Conservation (phyloP, 768 basidiomycete genomes). For the Trametes maxima region DNA sequence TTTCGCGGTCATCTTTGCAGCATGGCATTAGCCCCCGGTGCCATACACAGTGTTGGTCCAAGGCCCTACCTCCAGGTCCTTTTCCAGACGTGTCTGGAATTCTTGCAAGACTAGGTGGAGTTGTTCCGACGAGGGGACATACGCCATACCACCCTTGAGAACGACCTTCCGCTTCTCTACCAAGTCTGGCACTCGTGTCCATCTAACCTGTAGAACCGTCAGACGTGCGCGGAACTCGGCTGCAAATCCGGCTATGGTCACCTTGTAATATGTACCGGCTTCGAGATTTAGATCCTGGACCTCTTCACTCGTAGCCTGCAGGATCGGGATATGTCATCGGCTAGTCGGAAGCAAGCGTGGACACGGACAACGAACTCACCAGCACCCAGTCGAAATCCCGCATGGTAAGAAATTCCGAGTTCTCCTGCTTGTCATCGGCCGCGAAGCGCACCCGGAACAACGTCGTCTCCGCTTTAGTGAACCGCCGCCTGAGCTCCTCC, state of each 20-base stretch:
- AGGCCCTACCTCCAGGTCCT: slow-evolving; percentile 69
- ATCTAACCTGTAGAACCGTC: slow-evolving; percentile 68
- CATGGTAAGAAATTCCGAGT: slow-evolving; percentile 63
- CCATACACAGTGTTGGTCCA: background rate
- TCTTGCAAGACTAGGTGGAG: slow-evolving; percentile 88
- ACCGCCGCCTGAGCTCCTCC: slow-evolving; percentile 86
- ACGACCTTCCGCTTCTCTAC: slow-evolving; percentile 82
- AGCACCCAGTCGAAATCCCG: slow-evolving; percentile 66
- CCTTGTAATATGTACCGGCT: slow-evolving; percentile 78
- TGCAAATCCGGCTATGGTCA: slow-evolving; percentile 31
- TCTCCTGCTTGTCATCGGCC: slow-evolving; percentile 55
- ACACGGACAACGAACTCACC: slow-evolving; percentile 36
- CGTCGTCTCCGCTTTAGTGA: slow-evolving; percentile 85
- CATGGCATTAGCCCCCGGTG: background rate
- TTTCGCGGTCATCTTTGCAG: slow-evolving; percentile 73
- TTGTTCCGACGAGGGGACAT: slow-evolving; percentile 75
- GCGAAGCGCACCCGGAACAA: slow-evolving; percentile 87
- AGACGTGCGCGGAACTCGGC: background rate
- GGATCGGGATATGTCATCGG: background rate
- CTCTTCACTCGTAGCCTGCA: slow-evolving; percentile 15
- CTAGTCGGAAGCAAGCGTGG: slow-evolving; percentile 25
- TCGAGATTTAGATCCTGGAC: slow-evolving; percentile 8
- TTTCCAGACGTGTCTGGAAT: slow-evolving; percentile 72
- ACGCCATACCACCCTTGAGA: slow-evolving; percentile 82
- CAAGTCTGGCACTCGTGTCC: slow-evolving; percentile 94